Percentiles rank a stretch among this genome's conserved stretches.
Evolutionary conservation across 176 grass and related monocot genomes (phyloP).

Genomic region (Coix lacrymajobi): DNA sequence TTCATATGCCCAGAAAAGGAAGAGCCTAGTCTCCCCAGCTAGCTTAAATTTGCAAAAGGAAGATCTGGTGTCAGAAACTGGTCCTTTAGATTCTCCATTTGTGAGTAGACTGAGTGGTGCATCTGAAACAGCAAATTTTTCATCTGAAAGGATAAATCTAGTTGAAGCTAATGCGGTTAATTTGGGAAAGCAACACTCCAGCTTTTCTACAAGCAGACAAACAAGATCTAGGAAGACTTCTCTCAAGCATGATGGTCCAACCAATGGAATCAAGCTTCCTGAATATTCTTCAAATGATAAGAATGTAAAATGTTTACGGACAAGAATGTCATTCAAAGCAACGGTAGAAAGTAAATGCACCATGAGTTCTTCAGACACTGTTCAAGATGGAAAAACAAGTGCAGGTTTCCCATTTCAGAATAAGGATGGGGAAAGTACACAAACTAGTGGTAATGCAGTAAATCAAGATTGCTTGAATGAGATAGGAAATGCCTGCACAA

Average conservation of each 20-base stretch:
- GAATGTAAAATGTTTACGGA: conserved; percentile 8
- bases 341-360: background rate
- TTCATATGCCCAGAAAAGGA: conserved; percentile 39
- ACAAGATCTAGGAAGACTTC: conserved; percentile 32
- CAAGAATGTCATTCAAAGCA: background rate
- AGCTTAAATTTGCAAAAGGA: conserved; percentile 17
- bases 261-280: conserved; percentile 1
- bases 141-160: conserved; percentile 11
- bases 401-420: conserved; percentile 15
- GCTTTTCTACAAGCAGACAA: conserved; percentile 15
- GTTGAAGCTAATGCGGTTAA: background rate
- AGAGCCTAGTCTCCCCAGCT: conserved; percentile 21
- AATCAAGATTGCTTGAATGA: conserved; percentile 28
- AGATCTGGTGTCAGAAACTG: conserved; percentile 2
- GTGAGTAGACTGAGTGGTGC: conserved; percentile 13
- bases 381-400: conserved; percentile 14
- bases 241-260: conserved; percentile 24
- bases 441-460: background rate
- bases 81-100: background rate
- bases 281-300: conserved; percentile 25
- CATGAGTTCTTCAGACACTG: background rate
- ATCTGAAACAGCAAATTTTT: conserved; percentile 14
- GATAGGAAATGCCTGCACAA: background rate
- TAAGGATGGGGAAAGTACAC: conserved; percentile 9
- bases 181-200: conserved; percentile 21